phyloP scores from a whole-genome alignment of 768 basidiomycete species.

The Termitomyces bulborhizus region DNA sequence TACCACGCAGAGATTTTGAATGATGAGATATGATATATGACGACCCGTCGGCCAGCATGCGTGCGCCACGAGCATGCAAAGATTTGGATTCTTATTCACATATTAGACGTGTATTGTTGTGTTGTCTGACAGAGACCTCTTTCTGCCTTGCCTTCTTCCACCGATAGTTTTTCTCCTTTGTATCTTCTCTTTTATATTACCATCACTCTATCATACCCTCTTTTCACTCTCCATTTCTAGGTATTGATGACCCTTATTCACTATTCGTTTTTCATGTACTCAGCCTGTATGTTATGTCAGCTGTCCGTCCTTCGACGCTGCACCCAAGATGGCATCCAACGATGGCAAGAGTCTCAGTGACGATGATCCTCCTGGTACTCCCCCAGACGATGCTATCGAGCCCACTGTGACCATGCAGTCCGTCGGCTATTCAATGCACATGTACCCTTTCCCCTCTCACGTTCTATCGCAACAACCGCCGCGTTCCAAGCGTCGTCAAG shows the following conservation, averaged over 20 bases:
- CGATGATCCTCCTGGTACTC: conserved; percentile 28
- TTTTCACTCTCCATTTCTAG: not conserved
- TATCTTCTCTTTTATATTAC: conserved; percentile 8
- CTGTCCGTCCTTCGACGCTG: conserved; percentile 9
- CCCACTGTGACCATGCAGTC: conserved; percentile 37
- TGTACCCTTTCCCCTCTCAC: conserved; percentile 60
- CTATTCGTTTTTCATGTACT: conserved; percentile 13
- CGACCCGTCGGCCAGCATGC: not conserved
- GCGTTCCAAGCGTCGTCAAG: conserved; percentile 77
- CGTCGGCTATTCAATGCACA: conserved; percentile 54
- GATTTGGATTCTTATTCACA: not conserved
- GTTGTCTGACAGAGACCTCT: conserved; percentile 7
- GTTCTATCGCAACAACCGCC: conserved; percentile 38
- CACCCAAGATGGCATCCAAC: conserved; percentile 23
- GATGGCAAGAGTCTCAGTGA: conserved; percentile 25
- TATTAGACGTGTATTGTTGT: conserved; percentile 8
- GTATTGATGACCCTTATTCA: conserved; percentile 2
- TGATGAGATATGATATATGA: not conserved
- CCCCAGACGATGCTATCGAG: conserved; percentile 25
- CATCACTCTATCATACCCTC: not conserved
- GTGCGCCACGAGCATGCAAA: conserved; percentile 9
- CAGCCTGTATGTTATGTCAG: conserved; percentile 18
- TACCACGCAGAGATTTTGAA: conserved; percentile 3
- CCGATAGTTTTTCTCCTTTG: conserved; percentile 2
- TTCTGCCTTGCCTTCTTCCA: conserved; percentile 2